A percentile compares a stretch with the other conserved stretches of the same genome.
These are phyloP conservation scores for Malassezia cuniculi DNA, from an alignment of 1,284 basidiomycete species.

Conservation along the genomic window DNA sequence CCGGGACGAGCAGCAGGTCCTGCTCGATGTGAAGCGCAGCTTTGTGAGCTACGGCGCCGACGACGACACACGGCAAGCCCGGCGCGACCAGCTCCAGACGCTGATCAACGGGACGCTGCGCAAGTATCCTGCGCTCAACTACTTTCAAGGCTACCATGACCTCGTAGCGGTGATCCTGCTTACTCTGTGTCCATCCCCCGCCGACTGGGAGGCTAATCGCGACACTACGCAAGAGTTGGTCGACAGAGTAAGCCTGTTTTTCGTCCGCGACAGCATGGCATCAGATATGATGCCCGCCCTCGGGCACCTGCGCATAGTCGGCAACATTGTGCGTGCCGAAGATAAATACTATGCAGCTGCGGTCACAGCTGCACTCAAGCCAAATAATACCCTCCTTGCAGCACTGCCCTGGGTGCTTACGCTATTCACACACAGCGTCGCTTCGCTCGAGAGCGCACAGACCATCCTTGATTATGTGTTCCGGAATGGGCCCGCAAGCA, in stretches of 20 bases:
- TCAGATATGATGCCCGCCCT: conserved; percentile 67
- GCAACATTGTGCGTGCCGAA: conserved; percentile 56
- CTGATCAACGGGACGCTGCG: conserved; percentile 57
- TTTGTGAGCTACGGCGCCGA: conserved; percentile 22
- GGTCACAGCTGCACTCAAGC: conserved; percentile 56
- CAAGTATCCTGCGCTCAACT: conserved; percentile 59
- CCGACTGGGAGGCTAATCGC: not conserved
- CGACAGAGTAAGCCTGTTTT: conserved; percentile 62
- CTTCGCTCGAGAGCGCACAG: conserved; percentile 55
- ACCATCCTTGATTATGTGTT: conserved; percentile 78
- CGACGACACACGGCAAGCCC: not conserved
- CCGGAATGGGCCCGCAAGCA: conserved; percentile 59
- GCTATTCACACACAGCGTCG: conserved; percentile 75
- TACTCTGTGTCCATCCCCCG: conserved; percentile 50
- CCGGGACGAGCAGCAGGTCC: conserved; percentile 35
- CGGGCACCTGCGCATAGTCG: conserved; percentile 61
- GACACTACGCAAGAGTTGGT: conserved; percentile 12
- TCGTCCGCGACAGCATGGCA: conserved; percentile 80
- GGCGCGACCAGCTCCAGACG: conserved; percentile 22
- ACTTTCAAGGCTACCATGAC: conserved; percentile 83
- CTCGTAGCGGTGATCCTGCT: conserved; percentile 74
- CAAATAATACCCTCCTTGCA: conserved; percentile 56
- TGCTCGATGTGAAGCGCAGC: conserved; percentile 37
- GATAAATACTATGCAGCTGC: conserved; percentile 60
- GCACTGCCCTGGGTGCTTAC: conserved; percentile 80